Percentiles rank a stretch among this genome's conserved stretches.
Evolutionary conservation across 2,329 filamentous ascomycete genomes (phyloP).

Genomic region (Aureobasidium namibiae): DNA sequence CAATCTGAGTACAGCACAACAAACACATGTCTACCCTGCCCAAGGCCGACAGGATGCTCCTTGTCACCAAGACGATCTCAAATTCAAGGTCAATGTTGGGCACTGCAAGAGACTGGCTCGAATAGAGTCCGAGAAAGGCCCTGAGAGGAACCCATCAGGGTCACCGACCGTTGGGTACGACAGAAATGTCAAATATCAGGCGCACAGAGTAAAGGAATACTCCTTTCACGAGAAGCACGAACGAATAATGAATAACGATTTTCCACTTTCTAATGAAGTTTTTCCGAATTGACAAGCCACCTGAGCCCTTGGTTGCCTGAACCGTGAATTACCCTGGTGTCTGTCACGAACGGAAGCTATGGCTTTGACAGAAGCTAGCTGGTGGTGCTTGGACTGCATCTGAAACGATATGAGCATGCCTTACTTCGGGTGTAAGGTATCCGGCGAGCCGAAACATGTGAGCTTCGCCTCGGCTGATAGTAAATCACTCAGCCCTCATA

Average conservation of each 20-base stretch:
- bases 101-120: neutral
- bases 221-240: neutral
- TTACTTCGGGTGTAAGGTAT: neutral
- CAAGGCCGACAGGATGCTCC: neutral
- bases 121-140: neutral
- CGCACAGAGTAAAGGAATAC: neutral
- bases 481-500: neutral
- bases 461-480: neutral
- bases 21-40: neutral
- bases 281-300: too few relatives aligned
- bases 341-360: slow-evolving; percentile 1
- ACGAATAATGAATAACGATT: neutral
- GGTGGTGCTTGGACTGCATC: neutral
- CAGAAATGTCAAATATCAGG: neutral
- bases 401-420: neutral
- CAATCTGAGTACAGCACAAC: neutral
- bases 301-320: neutral
- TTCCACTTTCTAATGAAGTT: too few relatives aligned
- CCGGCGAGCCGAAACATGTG: neutral
- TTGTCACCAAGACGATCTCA: neutral
- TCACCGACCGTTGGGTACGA: neutral
- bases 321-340: neutral
- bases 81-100: neutral
- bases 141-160: neutral
- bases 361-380: neutral